Conservation (phyloP, 441 rosid genomes). For the Hura crepitans region DNA sequence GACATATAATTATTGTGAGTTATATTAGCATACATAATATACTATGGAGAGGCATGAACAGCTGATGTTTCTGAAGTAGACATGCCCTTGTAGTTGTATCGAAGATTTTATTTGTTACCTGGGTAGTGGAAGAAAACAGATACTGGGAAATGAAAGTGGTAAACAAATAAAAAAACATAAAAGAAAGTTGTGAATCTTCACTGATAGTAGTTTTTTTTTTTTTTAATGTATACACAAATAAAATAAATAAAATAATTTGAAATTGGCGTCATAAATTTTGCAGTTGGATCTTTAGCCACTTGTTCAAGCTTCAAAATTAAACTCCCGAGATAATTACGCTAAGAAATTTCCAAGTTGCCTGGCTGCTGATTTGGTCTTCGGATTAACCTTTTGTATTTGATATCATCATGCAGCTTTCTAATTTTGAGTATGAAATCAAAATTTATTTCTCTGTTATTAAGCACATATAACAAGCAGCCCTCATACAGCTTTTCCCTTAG, state of each 20-base stretch:
- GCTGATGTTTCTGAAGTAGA: neutral
- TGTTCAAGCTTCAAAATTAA: slow-evolving; percentile 7
- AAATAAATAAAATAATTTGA: neutral
- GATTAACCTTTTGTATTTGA: neutral
- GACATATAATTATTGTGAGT: slow-evolving; percentile 3
- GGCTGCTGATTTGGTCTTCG: neutral
- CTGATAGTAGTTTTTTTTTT: neutral
- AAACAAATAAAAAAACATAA: neutral
- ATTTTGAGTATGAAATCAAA: neutral
- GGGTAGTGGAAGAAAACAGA: neutral
- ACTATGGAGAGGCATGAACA: neutral
- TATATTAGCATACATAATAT: neutral
- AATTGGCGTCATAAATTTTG: neutral
- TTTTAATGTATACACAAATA: neutral
- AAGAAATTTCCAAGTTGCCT: neutral
- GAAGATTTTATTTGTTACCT: neutral
- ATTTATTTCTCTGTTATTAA: neutral
- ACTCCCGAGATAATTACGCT: neutral
- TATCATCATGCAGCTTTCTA: neutral
- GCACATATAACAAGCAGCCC: neutral
- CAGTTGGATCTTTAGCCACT: neutral
- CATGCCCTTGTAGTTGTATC: neutral
- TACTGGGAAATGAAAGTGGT: neutral
- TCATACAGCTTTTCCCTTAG: neutral
- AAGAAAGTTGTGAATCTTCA: neutral